A percentile compares a stretch with the other conserved stretches of the same genome.
phyloP scores from a whole-genome alignment of 2,329 filamentous ascomycete species.

The Cladosporium sp. region DNA sequence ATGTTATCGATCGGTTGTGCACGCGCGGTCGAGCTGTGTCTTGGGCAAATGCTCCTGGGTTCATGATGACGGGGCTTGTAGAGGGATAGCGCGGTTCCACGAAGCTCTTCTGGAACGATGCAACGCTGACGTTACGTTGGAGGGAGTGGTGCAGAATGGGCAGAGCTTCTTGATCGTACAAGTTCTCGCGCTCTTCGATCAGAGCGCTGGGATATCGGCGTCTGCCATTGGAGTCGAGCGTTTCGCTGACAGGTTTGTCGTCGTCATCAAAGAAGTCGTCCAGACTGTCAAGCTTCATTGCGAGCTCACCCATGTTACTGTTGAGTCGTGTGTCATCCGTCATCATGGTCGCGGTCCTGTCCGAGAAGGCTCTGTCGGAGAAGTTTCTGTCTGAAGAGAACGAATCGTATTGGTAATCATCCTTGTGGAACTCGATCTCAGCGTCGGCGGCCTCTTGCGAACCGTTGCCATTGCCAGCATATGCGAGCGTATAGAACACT shows the following conservation, averaged over 20 bases:
- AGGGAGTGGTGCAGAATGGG: slow-evolving; percentile 86
- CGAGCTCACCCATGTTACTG: slow-evolving; percentile 77
- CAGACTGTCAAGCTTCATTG: slow-evolving; percentile 59
- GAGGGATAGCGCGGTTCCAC: slow-evolving; percentile 66
- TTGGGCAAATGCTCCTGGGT: slow-evolving; percentile 58
- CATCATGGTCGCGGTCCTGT: slow-evolving; percentile 85
- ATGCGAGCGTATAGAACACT: slow-evolving; percentile 76
- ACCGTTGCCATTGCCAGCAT: slow-evolving; percentile 40
- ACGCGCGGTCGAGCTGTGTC: slow-evolving; percentile 58
- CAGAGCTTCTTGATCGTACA: slow-evolving; percentile 91
- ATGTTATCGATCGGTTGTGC: slow-evolving; percentile 82
- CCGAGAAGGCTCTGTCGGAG: slow-evolving; percentile 54
- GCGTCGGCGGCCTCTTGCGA: slow-evolving; percentile 65
- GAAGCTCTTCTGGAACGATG: slow-evolving; percentile 86
- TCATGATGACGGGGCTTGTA: slow-evolving; percentile 49
- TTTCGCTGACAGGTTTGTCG: slow-evolving; percentile 34
- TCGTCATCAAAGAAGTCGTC: slow-evolving; percentile 59
- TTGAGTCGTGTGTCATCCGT: slow-evolving; percentile 75
- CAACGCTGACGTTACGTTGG: slow-evolving; percentile 68
- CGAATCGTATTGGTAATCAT: slow-evolving; percentile 78
- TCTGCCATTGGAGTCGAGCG: slow-evolving; percentile 24
- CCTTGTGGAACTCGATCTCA: slow-evolving; percentile 88
- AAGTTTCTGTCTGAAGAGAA: slow-evolving; percentile 47
- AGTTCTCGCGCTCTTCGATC: slow-evolving; percentile 68
- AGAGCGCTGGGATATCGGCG: slow-evolving; percentile 28